Evolutionary conservation across 2,329 filamentous ascomycete genomes (phyloP), one percentile per base, ranked within the genome.

Genomic region (Helicocarpus griseus): DNA sequence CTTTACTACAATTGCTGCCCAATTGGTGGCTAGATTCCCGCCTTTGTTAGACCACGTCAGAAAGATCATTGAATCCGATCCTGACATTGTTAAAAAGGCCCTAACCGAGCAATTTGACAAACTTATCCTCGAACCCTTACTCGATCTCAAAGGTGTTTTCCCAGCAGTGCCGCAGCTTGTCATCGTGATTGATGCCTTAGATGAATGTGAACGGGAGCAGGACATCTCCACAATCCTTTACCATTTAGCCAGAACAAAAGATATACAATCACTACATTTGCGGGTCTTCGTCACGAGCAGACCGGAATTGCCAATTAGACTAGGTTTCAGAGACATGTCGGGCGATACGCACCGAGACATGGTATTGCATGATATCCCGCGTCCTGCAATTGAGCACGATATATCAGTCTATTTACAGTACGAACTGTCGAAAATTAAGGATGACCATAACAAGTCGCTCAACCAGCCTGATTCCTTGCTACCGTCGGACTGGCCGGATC

Each of bases 21-120:
- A 55, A 11, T 17, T 77, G 26, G 65, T 68, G 1, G 33, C 19
- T 0, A 58, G 52, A 9, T 52, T 68, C 11, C 66, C 69, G 14
- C 38, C 51, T 2, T 39, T 73, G 1, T 60, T 24, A 4, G 6
- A 54, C 29, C 33, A 29, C 11, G 36, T 65, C 4, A 31, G 41
- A 36, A 50, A 59, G 17, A 56, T 56, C 26, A 49, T 68, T 51
- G 31, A 59, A 7, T n/a, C 57, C 21, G 58, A 66, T 53, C 59
- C 57, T 21, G 46, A 56, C 21, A 63, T 69, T 39, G 46, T 54
- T 4, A 48, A 39, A 50, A 64, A 63, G 54, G 49, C 51, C 1
- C 55, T 66, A 0, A 49, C 44, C 0, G 55, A 64, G 28, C 62
- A 65, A 31, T 65, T 61, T 51, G 38, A 59, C 2, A 56, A 60